These are phyloP conservation scores for Magnolia kwangsiensis DNA, from an alignment of 164 flowering plant species.

Conservation along the genomic window DNA sequence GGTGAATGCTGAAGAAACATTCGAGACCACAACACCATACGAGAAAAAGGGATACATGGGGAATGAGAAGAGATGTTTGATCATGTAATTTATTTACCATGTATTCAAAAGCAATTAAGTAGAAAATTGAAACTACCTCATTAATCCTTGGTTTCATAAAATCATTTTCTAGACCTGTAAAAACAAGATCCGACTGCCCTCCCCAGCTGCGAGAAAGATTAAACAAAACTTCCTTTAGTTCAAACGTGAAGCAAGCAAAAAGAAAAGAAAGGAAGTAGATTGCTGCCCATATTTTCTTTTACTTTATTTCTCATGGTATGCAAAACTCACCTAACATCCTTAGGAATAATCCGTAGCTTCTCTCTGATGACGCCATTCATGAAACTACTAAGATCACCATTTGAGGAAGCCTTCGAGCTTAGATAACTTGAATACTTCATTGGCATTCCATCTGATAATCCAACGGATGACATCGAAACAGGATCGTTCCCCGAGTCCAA, in stretches of 20 bases:
- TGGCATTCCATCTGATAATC: constrained; percentile 15
- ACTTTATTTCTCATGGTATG: too few relatives aligned
- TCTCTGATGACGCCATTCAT: constrained; percentile 65
- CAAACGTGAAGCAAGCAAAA: too few relatives aligned
- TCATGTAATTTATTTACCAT: too few relatives aligned
- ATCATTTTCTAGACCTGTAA: constrained; percentile 44
- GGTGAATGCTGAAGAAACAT: too few relatives aligned
- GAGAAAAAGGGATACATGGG: too few relatives aligned
- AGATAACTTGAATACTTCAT: constrained; percentile 56
- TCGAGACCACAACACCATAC: too few relatives aligned
- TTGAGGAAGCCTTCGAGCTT: constrained; percentile 29
- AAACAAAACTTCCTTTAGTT: background rate
- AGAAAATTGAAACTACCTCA: constrained; percentile 40
- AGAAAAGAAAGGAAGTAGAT: background rate
- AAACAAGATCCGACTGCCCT: constrained; percentile 60
- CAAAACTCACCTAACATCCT: constrained; percentile 51
- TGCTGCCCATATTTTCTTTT: too few relatives aligned
- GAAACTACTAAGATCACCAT: constrained; percentile 36
- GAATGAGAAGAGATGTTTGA: too few relatives aligned
- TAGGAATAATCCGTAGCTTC: constrained; percentile 73
- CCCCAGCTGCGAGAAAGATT: constrained; percentile 55
- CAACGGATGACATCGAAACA: constrained; percentile 24
- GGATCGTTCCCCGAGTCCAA: constrained; percentile 51
- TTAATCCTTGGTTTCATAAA: constrained; percentile 83
- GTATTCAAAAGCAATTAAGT: background rate